Conservation (phyloP, 805 yeast species). For the Myxozyma sirexii region DNA sequence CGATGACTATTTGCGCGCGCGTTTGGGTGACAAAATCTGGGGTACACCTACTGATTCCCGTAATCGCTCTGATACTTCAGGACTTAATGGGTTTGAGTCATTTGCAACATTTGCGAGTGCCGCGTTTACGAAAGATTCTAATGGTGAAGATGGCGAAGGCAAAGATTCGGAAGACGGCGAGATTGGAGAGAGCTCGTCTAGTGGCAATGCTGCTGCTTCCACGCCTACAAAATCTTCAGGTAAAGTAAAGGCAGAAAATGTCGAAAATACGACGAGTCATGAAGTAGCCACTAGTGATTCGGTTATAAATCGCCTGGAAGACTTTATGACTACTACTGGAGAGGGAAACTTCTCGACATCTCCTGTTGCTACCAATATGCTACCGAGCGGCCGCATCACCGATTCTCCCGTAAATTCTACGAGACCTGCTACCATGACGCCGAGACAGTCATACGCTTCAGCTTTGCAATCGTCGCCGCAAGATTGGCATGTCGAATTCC, state of each 20-base stretch:
- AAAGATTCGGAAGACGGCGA: slow-evolving; percentile 5
- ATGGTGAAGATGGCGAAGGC: slow-evolving; percentile 5
- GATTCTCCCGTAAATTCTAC: not conserved
- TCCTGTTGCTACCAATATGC: slow-evolving; percentile 5
- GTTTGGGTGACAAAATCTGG: slow-evolving; percentile 37
- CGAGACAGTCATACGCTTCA: slow-evolving; percentile 28
- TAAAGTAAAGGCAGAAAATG: not conserved
- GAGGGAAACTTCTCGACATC: too few species aligned
- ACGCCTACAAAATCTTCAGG: not conserved
- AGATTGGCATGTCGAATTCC: slow-evolving; percentile 55
- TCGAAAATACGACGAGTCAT: not conserved
- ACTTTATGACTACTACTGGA: not conserved
- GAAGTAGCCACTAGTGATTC: not conserved
- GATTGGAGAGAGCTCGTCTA: slow-evolving; percentile 8
- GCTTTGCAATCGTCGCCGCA: slow-evolving; percentile 25
- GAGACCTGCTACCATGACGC: slow-evolving; percentile 9
- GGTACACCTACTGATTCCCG: slow-evolving; percentile 15
- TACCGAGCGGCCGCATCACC: not conserved
- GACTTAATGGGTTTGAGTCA: slow-evolving; percentile 18
- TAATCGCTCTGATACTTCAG: slow-evolving; percentile 7
- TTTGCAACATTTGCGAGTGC: slow-evolving; percentile 28
- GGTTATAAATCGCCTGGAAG: not conserved
- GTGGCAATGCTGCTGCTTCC: slow-evolving; percentile 1
- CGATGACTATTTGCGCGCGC: slow-evolving; percentile 49
- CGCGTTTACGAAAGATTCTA: slow-evolving; percentile 12